Conservation (phyloP, 805 yeast genomes). For the Teunomyces atbi region DNA sequence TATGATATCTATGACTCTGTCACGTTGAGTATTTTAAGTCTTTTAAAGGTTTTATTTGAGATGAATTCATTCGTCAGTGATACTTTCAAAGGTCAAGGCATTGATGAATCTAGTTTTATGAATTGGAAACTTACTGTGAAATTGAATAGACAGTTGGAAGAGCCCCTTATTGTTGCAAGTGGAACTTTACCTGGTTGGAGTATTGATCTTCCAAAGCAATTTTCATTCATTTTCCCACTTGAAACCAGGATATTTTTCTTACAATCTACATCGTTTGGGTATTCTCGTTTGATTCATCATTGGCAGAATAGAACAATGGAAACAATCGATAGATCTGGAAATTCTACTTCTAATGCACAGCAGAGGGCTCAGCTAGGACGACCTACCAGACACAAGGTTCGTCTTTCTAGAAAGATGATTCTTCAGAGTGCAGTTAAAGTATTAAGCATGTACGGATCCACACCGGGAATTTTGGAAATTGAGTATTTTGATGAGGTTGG, state of each 20-base stretch:
- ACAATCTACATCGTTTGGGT: constrained; percentile 88
- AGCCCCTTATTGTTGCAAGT: constrained; percentile 82
- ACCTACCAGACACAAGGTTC: constrained; percentile 72
- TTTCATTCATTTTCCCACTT: constrained; percentile 81
- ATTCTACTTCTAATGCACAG: constrained; percentile 7
- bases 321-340: constrained; percentile 32
- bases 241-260: constrained; percentile 75
- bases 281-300: constrained; percentile 72
- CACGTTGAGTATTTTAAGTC: constrained; percentile 41
- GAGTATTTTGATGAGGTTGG: constrained; percentile 91
- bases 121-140: constrained; percentile 85
- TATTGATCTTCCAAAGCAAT: constrained; percentile 65
- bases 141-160: constrained; percentile 82
- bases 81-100: constrained; percentile 11
- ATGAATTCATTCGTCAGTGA: constrained; percentile 31
- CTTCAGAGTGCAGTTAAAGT: constrained; percentile 79
- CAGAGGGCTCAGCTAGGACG: constrained; percentile 61
- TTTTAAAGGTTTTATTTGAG: constrained; percentile 48
- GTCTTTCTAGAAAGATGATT: constrained; percentile 68
- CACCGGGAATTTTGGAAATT: constrained; percentile 81
- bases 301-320: constrained; percentile 59
- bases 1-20: constrained; percentile 23
- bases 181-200: constrained; percentile 87
- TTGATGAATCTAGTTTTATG: constrained; percentile 42
- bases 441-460: constrained; percentile 68